Conservation (phyloP, 148 eudicot genomes). For the Silene latifolia region DNA sequence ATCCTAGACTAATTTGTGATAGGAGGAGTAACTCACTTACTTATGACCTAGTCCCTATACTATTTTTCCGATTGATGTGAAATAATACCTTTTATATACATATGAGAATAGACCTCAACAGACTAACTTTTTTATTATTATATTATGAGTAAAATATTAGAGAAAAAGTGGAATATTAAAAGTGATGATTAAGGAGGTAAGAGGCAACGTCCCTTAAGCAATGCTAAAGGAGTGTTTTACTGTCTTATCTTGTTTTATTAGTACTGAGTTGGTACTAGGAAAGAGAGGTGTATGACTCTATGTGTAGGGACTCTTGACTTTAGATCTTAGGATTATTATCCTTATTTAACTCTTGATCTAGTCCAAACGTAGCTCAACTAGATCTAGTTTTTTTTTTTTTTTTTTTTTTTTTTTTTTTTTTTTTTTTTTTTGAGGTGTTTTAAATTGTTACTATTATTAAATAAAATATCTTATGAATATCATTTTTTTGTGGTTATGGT, state of each 20-base stretch:
- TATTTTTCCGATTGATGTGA: no score
- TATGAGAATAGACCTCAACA: no score
- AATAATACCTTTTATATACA: no score
- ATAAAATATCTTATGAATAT: no score
- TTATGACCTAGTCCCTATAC: no score
- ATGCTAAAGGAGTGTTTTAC: conserved; percentile 29
- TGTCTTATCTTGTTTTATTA: conserved; percentile 7
- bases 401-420: no score
- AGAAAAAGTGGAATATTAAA: neutral
- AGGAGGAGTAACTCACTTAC: no score
- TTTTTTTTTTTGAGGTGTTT: no score
- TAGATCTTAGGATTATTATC: neutral
- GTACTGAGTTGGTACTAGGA: conserved; percentile 14
- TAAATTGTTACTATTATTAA: no score
- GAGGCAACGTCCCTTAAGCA: conserved; percentile 37
- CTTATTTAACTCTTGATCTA: neutral
- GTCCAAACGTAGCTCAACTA: neutral
- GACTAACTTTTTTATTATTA: no score
- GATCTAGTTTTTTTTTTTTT: neutral
- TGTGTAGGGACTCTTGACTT: neutral
- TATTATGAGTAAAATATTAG: neutral
- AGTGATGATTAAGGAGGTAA: conserved; percentile 27
- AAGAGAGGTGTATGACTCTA: neutral
- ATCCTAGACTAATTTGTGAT: no score
- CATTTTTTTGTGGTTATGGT: no score